A percentile compares a stretch with the other conserved stretches of the same genome.
phyloP scores from a whole-genome alignment of 805 yeast species.

The Sugiyamaella lignohabitans region DNA sequence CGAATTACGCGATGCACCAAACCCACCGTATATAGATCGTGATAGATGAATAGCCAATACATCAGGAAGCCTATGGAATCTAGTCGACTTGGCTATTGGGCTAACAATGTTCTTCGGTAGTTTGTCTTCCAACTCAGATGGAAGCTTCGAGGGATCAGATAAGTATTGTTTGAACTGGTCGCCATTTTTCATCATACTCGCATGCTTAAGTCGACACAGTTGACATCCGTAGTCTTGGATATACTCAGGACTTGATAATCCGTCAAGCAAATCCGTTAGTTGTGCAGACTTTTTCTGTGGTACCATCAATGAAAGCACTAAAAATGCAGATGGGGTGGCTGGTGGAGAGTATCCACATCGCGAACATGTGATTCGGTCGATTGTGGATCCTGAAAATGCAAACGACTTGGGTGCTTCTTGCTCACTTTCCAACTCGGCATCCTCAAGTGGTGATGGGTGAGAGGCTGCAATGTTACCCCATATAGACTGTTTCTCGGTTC shows the following conservation, averaged over 20 bases:
- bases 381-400: slow-evolving; percentile 65
- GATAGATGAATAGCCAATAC: slow-evolving; percentile 77
- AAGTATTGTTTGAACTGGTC: slow-evolving; percentile 34
- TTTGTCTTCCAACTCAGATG: slow-evolving; percentile 33
- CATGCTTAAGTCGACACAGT: slow-evolving; percentile 47
- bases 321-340: slow-evolving; percentile 52
- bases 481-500: too few relatives aligned
- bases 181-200: background rate
- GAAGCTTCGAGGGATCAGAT: slow-evolving; percentile 45
- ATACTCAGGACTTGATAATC: slow-evolving; percentile 58
- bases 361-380: slow-evolving; percentile 64
- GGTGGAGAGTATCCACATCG: slow-evolving; percentile 58
- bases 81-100: slow-evolving; percentile 59
- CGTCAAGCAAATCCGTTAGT: slow-evolving; percentile 49
- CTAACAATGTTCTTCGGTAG: slow-evolving; percentile 47
- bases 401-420: slow-evolving; percentile 45
- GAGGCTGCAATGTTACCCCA: slow-evolving; percentile 1
- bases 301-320: slow-evolving; percentile 66
- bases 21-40: slow-evolving; percentile 69
- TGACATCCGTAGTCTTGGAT: slow-evolving; percentile 73
- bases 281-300: slow-evolving; percentile 49
- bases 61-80: slow-evolving; percentile 60
- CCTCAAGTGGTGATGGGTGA: background rate
- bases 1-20: slow-evolving; percentile 62
- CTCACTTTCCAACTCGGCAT: background rate